Percentiles rank a stretch among this genome's conserved stretches.
These are phyloP conservation scores for Sporothrix pseudoabietina DNA, from an alignment of 2,329 filamentous ascomycete genomes.

Conservation along the genomic window DNA sequence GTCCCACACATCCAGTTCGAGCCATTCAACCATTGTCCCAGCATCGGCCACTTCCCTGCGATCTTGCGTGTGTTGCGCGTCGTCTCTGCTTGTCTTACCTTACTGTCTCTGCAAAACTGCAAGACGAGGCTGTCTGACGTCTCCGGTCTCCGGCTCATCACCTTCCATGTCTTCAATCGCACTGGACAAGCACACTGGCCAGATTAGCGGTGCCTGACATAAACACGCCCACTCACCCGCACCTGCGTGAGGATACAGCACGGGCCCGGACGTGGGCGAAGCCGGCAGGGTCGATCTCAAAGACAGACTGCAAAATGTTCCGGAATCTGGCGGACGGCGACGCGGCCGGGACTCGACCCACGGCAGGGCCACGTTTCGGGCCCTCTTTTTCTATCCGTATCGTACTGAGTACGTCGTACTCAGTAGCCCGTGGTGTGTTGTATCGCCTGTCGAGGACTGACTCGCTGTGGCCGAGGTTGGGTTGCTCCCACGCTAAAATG, in stretches of 20 bases:
- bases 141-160: neutral
- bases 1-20: neutral
- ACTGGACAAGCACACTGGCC: neutral
- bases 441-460: neutral
- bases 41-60: neutral
- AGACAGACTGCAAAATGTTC: too few species aligned
- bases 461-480: neutral
- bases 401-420: neutral
- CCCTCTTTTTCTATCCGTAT: neutral
- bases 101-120: neutral
- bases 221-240: conserved; percentile 16
- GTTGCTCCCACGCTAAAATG: neutral
- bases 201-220: neutral
- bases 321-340: conserved; percentile 2
- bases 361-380: conserved; percentile 6
- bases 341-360: neutral
- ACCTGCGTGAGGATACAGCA: neutral
- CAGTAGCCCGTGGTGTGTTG: neutral
- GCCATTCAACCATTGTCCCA: neutral
- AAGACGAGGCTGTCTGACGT: neutral
- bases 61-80: neutral
- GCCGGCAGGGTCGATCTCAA: neutral
- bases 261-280: neutral
- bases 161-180: neutral
- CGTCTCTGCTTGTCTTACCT: neutral